Evolutionary conservation across 208 protist species (phyloP), one percentile per base, ranked within the genome.

Genomic region (Leishmania arabica): DNA sequence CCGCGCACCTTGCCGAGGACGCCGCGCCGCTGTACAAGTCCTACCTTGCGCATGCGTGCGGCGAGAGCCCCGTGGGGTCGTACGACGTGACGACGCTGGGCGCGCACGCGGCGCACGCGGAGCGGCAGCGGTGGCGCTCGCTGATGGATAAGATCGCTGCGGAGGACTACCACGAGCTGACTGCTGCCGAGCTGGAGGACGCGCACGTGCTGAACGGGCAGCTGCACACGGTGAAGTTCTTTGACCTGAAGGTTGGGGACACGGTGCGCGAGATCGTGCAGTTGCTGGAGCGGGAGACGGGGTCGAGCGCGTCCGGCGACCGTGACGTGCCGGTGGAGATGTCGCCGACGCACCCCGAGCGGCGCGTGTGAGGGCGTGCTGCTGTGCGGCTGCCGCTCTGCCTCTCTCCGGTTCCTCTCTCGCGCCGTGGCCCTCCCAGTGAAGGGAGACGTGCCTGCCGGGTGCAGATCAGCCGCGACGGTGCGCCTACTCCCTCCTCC

Each of bases 201-300:
- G 94, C 94, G 3, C 45, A 86, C 34, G 83, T 90, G 54, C 86
- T 97, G 8, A 92, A 96, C 66, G 75, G 90, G 53, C 92, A 97
- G 82, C 86, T 97, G 62, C 94, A 96, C 86, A 95, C 92, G 17
- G 84, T 95, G 34, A 97, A 97, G 79, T 96, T 97, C 74, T 90
- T 96, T 76, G 94, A 97, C 78, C 68, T 96, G 64, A 96, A 96
- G 84, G 84, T 97, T 53, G 94, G 94, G 34, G 94, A 97, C 78
- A 92, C 91, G 31, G 87, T 95, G 75, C 81, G 90, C 31, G 94
- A 97, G 77, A 93, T 97, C 47, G 68, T 97, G 83, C 86, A 91
- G 56, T 62, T 93, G 19, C 74, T 94, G 54, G 84, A 93, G 83
- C 90, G 89, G 11, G 87, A 91, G 45, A 87, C 89, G 2, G 88